Evolutionary conservation across 2,329 filamentous ascomycete genomes (phyloP).

Genomic region (Hypoxylon sp.): DNA sequence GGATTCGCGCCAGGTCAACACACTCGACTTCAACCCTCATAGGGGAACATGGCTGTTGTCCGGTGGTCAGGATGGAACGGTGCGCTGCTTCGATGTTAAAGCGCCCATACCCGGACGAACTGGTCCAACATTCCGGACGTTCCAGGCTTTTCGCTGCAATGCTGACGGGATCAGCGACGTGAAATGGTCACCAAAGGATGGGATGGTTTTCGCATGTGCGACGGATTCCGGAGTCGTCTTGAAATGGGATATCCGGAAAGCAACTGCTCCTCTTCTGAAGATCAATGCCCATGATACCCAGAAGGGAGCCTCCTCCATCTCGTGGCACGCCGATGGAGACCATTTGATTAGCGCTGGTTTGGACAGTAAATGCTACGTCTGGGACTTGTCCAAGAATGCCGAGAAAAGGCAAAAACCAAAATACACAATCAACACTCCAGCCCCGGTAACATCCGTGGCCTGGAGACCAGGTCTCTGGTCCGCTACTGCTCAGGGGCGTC

Average conservation of each 20-base stretch:
- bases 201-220: slow-evolving; percentile 73
- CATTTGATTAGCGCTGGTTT: slow-evolving; percentile 73
- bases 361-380: slow-evolving; percentile 73
- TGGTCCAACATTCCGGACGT: slow-evolving; percentile 64
- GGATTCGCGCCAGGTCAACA: slow-evolving; percentile 73
- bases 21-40: slow-evolving; percentile 73
- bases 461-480: slow-evolving; percentile 77
- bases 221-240: slow-evolving; percentile 72
- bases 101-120: slow-evolving; percentile 62
- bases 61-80: slow-evolving; percentile 73
- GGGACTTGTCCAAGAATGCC: slow-evolving; percentile 71
- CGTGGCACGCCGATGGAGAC: slow-evolving; percentile 77
- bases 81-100: slow-evolving; percentile 72
- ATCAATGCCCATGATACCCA: slow-evolving; percentile 70
- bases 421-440: slow-evolving; percentile 71
- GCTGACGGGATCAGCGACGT: slow-evolving; percentile 72
- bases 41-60: slow-evolving; percentile 69
- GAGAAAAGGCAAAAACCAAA: slow-evolving; percentile 75
- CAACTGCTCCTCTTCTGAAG: slow-evolving; percentile 66
- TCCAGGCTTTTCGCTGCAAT: slow-evolving; percentile 64
- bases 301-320: slow-evolving; percentile 69
- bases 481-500: slow-evolving; percentile 70
- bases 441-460: slow-evolving; percentile 69
- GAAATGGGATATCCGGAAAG: slow-evolving; percentile 74
- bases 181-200: slow-evolving; percentile 74